phyloP scores from a whole-genome alignment of 106 monocot genomes.

The Alisma plantagoaquatica region DNA sequence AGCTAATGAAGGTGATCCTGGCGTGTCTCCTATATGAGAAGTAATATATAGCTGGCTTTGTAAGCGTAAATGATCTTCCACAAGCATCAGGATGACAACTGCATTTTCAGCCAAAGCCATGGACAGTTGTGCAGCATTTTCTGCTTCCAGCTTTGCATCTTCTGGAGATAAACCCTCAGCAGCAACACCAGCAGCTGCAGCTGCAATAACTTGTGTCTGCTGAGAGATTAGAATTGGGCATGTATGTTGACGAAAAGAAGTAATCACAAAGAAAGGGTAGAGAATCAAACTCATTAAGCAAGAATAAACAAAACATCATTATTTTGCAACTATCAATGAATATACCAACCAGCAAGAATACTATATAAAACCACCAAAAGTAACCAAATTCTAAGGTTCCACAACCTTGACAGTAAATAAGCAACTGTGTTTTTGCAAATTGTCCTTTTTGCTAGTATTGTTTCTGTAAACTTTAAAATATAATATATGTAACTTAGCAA shows the following conservation, averaged over 20 bases:
- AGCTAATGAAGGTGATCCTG: constrained; percentile 25
- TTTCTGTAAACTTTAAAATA: too few species aligned
- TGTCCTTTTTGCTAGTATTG: too few species aligned
- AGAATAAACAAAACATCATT: too few species aligned
- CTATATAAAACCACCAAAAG: too few species aligned
- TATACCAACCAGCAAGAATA: too few species aligned
- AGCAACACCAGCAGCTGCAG: constrained; percentile 89
- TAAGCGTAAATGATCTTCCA: constrained; percentile 91
- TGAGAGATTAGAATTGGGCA: constrained; percentile 28
- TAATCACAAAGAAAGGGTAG: background rate
- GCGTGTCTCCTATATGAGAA: constrained; percentile 20
- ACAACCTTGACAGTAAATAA: too few species aligned
- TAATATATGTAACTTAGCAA: too few species aligned
- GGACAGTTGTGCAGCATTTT: constrained; percentile 77
- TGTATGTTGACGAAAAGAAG: constrained; percentile 19
- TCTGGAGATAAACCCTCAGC: constrained; percentile 85
- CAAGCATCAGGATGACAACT: constrained; percentile 92
- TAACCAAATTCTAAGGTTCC: too few species aligned
- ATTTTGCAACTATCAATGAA: too few species aligned
- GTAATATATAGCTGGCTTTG: constrained; percentile 59
- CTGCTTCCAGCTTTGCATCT: constrained; percentile 78
- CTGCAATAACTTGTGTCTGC: constrained; percentile 99
- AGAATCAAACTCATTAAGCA: too few species aligned
- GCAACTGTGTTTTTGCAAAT: too few species aligned
- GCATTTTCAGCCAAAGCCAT: constrained; percentile 98